A percentile compares a stretch with the other conserved stretches of the same genome.
Evolutionary conservation across 2,329 filamentous ascomycete species (phyloP).

Genomic region (Aotearoamyces nothofagi): DNA sequence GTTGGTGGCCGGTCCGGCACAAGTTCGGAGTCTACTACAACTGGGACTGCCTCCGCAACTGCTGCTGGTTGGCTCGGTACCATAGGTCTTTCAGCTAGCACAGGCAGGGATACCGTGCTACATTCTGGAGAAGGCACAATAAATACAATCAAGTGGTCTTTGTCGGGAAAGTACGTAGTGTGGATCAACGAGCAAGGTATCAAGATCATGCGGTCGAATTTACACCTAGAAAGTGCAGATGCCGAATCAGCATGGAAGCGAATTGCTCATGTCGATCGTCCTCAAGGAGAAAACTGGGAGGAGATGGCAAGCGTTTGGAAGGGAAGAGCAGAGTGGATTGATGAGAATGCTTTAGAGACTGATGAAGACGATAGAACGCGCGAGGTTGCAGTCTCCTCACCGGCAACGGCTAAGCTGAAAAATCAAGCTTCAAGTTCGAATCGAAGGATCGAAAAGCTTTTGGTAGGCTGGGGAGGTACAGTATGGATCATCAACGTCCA

Average conservation of each 20-base stretch:
- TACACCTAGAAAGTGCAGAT: constrained; percentile 63
- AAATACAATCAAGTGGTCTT: constrained; percentile 84
- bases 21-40: constrained; percentile 73
- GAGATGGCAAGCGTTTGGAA: constrained; percentile 97
- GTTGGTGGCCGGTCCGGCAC: constrained; percentile 64
- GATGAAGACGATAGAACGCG: constrained; percentile 40
- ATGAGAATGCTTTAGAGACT: constrained; percentile 62
- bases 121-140: constrained; percentile 90
- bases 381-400: constrained; percentile 20
- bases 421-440: constrained; percentile 32
- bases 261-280: constrained; percentile 81
- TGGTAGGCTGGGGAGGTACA: constrained; percentile 91
- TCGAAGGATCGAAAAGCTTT: constrained; percentile 54
- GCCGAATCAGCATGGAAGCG: constrained; percentile 84
- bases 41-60: constrained; percentile 64
- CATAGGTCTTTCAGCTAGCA: constrained; percentile 65
- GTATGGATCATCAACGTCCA: constrained; percentile 94
- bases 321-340: constrained; percentile 82
- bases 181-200: constrained; percentile 97
- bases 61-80: constrained; percentile 85
- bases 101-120: constrained; percentile 70
- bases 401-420: constrained; percentile 30
- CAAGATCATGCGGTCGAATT: constrained; percentile 88
- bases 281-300: constrained; percentile 77
- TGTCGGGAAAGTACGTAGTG: constrained; percentile 80